Evolutionary conservation across 495 filamentous ascomycete species (phyloP).

Genomic region (Neurospora sp.): DNA sequence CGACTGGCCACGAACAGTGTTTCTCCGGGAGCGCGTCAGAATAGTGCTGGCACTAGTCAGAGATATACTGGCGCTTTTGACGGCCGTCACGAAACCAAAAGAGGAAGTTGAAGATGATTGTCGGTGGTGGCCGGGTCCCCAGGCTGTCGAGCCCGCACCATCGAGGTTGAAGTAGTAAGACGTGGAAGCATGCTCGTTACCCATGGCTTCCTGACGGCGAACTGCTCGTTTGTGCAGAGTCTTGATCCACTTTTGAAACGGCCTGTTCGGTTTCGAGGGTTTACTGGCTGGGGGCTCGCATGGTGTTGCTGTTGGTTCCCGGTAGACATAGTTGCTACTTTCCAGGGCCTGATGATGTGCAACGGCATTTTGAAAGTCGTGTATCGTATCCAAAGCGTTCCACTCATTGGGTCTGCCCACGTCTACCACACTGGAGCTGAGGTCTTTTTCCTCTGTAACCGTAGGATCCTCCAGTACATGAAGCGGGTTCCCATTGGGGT

Average conservation of each 20-base stretch:
- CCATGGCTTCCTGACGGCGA: conserved; percentile 26
- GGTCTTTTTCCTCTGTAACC: neutral
- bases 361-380: conserved; percentile 23
- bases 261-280: conserved; percentile 15
- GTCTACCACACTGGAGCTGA: neutral
- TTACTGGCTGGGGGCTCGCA: neutral
- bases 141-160: conserved; percentile 10
- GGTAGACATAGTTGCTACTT: conserved; percentile 17
- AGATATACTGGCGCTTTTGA: conserved; percentile 69
- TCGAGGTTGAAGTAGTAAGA: conserved; percentile 32
- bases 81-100: conserved; percentile 58
- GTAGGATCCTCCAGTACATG: neutral
- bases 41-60: conserved; percentile 54
- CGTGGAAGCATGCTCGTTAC: conserved; percentile 17
- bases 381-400: conserved; percentile 35
- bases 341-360: conserved; percentile 16
- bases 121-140: conserved; percentile 31
- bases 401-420: conserved; percentile 16
- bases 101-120: conserved; percentile 61
- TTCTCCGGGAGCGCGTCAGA: conserved; percentile 45
- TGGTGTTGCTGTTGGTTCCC: neutral
- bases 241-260: conserved; percentile 50
- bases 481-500: neutral
- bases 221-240: conserved; percentile 40
- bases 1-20: conserved; percentile 41